Evolutionary conservation across 768 basidiomycete species (phyloP).

Genomic region (Pleurotus platypus): DNA sequence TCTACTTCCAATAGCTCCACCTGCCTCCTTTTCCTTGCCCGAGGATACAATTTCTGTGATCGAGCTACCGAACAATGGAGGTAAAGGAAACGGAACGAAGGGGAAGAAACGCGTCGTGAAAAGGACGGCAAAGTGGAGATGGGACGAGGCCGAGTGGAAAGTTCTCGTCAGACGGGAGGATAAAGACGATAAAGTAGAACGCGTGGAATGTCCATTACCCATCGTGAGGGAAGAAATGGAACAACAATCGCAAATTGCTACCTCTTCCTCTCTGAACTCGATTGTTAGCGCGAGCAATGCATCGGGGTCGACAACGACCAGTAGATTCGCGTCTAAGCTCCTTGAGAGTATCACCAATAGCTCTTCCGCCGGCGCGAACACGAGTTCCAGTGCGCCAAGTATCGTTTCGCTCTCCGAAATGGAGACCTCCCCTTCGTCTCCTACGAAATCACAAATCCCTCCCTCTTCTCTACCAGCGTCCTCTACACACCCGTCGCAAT

Average conservation of each 20-base stretch:
- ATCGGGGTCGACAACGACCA: not conserved
- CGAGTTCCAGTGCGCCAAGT: not conserved
- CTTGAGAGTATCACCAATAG: not conserved
- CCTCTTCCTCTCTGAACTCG: too few relatives aligned
- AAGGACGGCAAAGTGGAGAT: slow-evolving; percentile 79
- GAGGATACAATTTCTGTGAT: slow-evolving; percentile 46
- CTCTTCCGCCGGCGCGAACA: not conserved
- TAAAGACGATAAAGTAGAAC: slow-evolving; percentile 24
- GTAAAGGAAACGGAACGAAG: slow-evolving; percentile 22
- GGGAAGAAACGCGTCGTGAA: slow-evolving; percentile 49
- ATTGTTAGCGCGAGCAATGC: not conserved
- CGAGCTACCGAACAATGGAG: slow-evolving; percentile 30
- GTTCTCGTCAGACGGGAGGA: slow-evolving; percentile 64
- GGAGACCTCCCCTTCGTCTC: not conserved
- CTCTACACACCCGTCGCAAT: slow-evolving; percentile 14
- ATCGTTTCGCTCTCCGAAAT: slow-evolving; percentile 1
- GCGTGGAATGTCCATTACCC: slow-evolving; percentile 64
- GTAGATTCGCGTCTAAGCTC: not conserved
- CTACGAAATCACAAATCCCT: too few relatives aligned
- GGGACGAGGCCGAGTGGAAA: slow-evolving; percentile 91
- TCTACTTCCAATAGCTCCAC: slow-evolving; percentile 63
- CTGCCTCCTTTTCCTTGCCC: slow-evolving; percentile 66
- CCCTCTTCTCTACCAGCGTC: too few relatives aligned
- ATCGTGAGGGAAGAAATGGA: slow-evolving; percentile 39
- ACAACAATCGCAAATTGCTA: too few relatives aligned